phyloP scores from a whole-genome alignment of 176 grass and related monocot genomes.

The Coix lacrymajobi region DNA sequence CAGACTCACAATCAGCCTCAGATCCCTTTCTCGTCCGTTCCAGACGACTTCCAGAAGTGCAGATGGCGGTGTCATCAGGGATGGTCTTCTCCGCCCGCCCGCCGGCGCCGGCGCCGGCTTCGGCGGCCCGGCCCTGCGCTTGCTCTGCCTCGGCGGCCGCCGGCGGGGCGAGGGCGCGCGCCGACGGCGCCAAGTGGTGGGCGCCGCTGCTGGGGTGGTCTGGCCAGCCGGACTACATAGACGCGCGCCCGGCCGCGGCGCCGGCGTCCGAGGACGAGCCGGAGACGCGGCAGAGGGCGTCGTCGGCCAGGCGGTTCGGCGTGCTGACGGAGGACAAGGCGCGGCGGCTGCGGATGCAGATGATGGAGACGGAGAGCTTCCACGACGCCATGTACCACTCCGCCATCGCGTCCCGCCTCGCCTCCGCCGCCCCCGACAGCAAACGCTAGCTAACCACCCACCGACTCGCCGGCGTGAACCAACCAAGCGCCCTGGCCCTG shows the following conservation, averaged over 20 bases:
- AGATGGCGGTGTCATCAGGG: slow-evolving; percentile 28
- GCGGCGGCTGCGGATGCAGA: slow-evolving; percentile 65
- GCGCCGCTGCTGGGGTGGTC: slow-evolving; percentile 87
- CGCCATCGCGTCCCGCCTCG: slow-evolving; percentile 95
- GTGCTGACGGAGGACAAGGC: slow-evolving; percentile 97
- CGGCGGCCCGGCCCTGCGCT: background rate
- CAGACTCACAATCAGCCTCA: background rate
- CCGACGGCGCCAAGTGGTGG: slow-evolving; percentile 61
- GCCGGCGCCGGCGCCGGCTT: background rate
- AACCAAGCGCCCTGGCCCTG: background rate
- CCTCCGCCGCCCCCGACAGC: slow-evolving; percentile 42
- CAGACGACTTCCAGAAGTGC: background rate
- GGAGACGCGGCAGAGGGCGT: background rate
- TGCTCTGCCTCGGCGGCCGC: background rate
- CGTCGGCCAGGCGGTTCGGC: slow-evolving; percentile 1
- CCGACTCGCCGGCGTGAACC: background rate
- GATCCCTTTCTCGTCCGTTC: background rate
- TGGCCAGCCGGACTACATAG: slow-evolving; percentile 76
- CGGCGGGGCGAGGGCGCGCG: slow-evolving; percentile 4
- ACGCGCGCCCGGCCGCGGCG: slow-evolving; percentile 19
- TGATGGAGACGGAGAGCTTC: slow-evolving; percentile 77
- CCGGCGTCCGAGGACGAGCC: background rate
- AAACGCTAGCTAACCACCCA: background rate
- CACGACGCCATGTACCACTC: slow-evolving; percentile 98
- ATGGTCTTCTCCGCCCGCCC: slow-evolving; percentile 8